A percentile compares a stretch with the other conserved stretches of the same genome.
These are phyloP conservation scores for Phytophthora palmivora DNA, from an alignment of 352 stramenopile species.

Conservation along the genomic window DNA sequence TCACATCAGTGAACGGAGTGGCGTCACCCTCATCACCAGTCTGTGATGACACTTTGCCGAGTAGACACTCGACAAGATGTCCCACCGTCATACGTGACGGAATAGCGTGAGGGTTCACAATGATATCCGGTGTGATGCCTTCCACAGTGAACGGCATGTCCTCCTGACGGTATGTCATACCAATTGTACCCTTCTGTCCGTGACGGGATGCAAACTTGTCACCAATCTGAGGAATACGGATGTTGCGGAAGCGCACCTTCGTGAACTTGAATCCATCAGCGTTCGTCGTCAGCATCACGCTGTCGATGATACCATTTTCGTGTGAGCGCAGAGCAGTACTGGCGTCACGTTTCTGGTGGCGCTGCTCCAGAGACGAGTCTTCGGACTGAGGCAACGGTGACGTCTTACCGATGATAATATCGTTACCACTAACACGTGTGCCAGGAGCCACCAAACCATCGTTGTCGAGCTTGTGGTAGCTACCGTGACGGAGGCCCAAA, in stretches of 20 bases:
- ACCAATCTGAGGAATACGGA: slow-evolving; percentile 98
- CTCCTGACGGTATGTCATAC: slow-evolving; percentile 99
- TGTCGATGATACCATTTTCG: slow-evolving; percentile 99
- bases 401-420: slow-evolving; percentile 99
- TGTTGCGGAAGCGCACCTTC: slow-evolving; percentile 98
- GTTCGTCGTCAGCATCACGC: slow-evolving; percentile 99
- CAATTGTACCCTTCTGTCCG: slow-evolving; percentile 95
- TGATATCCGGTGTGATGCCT: slow-evolving; percentile 99
- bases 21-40: slow-evolving; percentile 98
- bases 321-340: slow-evolving; percentile 97
- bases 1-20: slow-evolving; percentile 99
- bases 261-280: slow-evolving; percentile 97
- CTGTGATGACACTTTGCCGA: slow-evolving; percentile 98
- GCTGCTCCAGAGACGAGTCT: slow-evolving; percentile 82
- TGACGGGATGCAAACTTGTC: slow-evolving; percentile 98
- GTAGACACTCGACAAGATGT: slow-evolving; percentile 99
- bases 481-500: slow-evolving; percentile 94
- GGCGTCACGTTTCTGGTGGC: slow-evolving; percentile 97
- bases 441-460: slow-evolving; percentile 97
- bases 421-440: slow-evolving; percentile 96
- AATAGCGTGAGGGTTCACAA: slow-evolving; percentile 99
- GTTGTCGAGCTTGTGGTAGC: slow-evolving; percentile 99
- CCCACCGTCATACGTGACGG: slow-evolving; percentile 99
- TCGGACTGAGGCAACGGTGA: slow-evolving; percentile 88
- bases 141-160: slow-evolving; percentile 99